Base-by-base conservation (phyloP, 2,329 filamentous ascomycete species). In the Nemania bipapillata region DNA sequence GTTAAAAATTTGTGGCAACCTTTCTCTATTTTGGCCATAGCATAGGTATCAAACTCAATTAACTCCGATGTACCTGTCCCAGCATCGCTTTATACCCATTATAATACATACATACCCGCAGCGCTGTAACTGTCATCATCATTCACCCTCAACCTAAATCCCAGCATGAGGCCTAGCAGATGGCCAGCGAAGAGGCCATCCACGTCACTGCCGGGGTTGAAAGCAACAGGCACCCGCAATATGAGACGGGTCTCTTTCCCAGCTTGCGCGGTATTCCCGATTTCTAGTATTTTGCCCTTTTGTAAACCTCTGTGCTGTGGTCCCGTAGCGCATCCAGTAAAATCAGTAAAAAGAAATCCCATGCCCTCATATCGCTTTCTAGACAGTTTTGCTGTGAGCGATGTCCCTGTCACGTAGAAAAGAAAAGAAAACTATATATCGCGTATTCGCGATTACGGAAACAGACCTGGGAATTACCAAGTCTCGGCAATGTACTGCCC, bases 401-500 rank as follows among this genome's bases (percentile, higher is more conserved):
- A 64, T 22, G 28, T 17, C 4, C 6, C 6, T 4, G 22, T 24
- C 22, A 7, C 37, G 26, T 28, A 30, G 40, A 28, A 17, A 53
- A n/a, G 22, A 35, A 47, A n/a, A n/a, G n/a, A n/a, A n/a, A n/a
- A n/a, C n/a, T n/a, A n/a, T n/a, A n/a, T n/a, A 12, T 9, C 28
- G 15, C 17, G 9, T 35, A 56, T 15, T 26, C 0, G 9, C 4
- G 22, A 20, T 37, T 22, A n/a, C 26, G 45, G 8, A 32, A 20
- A 9, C 17, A 63, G 20, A 52, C 24, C 37, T 11, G 11, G 28
- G 20, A 54, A 53, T 66, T 77, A 90, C 89, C 89, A 91, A 5
- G 89, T 90, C 83, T 91, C 94, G 67, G 95, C 93, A 85, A 97
- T 97, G 79, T 97, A 99, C 83, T 97, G 94, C 3, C 94, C 94